A percentile compares a stretch with the other conserved stretches of the same genome.
Conservation (phyloP, 352 stramenopile genomes). For the Pythium aristosporum region DNA sequence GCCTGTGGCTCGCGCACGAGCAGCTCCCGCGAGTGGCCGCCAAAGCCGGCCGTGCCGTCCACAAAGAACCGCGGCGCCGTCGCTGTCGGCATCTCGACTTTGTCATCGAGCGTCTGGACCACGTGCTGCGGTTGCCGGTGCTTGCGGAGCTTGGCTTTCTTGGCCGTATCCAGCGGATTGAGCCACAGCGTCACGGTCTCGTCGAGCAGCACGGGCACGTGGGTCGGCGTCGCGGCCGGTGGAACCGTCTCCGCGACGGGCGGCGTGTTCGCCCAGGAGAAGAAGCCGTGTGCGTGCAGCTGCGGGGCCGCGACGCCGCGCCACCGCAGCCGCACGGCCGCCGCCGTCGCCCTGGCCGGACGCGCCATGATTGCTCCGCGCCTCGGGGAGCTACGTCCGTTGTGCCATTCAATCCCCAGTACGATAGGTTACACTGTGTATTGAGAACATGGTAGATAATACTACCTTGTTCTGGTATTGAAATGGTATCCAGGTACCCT, state of each 20-base stretch:
- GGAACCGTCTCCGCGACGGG: not conserved
- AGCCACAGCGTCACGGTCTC: slow-evolving; percentile 44
- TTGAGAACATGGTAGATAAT: not conserved
- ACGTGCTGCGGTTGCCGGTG: not conserved
- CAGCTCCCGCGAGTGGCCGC: slow-evolving; percentile 63
- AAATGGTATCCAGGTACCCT: too few relatives aligned
- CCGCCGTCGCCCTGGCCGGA: not conserved
- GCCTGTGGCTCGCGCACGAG: slow-evolving; percentile 44
- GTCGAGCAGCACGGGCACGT: slow-evolving; percentile 61
- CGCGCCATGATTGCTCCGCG: not conserved
- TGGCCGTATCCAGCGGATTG: slow-evolving; percentile 2
- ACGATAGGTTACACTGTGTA: not conserved
- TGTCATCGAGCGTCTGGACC: not conserved
- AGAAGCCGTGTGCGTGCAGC: slow-evolving; percentile 13
- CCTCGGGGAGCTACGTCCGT: not conserved
- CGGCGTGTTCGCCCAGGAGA: slow-evolving; percentile 17
- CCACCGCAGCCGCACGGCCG: slow-evolving; percentile 8
- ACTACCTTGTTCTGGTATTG: too few relatives aligned
- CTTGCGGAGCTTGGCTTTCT: slow-evolving; percentile 8
- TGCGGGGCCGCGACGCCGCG: not conserved
- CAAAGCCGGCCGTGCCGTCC: slow-evolving; percentile 71
- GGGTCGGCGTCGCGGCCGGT: slow-evolving; percentile 19
- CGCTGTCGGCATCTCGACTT: not conserved
- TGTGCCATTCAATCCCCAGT: not conserved
- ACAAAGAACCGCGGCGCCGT: slow-evolving; percentile 49